A percentile compares a stretch with the other conserved stretches of the same genome.
These are phyloP conservation scores for Tolypocladium album DNA, from an alignment of 2,329 filamentous ascomycete species.

Conservation along the genomic window DNA sequence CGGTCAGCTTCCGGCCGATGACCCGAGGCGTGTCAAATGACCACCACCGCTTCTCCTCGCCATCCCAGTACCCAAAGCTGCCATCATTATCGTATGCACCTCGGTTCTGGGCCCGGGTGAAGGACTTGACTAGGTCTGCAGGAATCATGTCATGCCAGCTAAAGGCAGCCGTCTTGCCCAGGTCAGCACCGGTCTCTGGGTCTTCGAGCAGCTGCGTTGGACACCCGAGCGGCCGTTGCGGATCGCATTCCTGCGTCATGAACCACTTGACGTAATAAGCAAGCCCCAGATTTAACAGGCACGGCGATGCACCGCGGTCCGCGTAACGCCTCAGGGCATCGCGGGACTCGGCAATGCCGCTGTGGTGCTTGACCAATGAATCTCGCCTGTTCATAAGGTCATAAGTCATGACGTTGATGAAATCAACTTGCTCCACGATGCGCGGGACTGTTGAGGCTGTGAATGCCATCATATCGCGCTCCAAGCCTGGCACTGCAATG, in stretches of 20 bases:
- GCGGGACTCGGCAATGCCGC: slow-evolving; percentile 44
- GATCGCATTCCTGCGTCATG: slow-evolving; percentile 33
- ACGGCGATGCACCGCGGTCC: slow-evolving; percentile 35
- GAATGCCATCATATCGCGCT: slow-evolving; percentile 57
- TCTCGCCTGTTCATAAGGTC: slow-evolving; percentile 62
- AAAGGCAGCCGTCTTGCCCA: slow-evolving; percentile 46
- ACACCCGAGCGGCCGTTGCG: slow-evolving; percentile 38
- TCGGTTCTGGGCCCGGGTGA: slow-evolving; percentile 38
- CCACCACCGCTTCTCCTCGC: slow-evolving; percentile 53
- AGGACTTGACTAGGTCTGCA: slow-evolving; percentile 43
- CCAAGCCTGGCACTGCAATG: slow-evolving; percentile 55
- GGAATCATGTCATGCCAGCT: slow-evolving; percentile 49
- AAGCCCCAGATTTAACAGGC: slow-evolving; percentile 51
- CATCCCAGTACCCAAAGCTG: slow-evolving; percentile 61
- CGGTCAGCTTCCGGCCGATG: slow-evolving; percentile 50
- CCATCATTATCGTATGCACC: slow-evolving; percentile 48
- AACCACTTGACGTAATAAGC: slow-evolving; percentile 61
- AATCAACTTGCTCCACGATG: slow-evolving; percentile 51
- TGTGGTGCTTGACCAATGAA: slow-evolving; percentile 52
- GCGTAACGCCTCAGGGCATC: slow-evolving; percentile 49
- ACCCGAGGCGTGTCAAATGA: slow-evolving; percentile 57
- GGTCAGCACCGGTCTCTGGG: slow-evolving; percentile 43
- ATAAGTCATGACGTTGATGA: slow-evolving; percentile 60
- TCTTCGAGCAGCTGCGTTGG: slow-evolving; percentile 47
- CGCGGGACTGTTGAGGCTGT: slow-evolving; percentile 44